Conservation (phyloP, 257 asterid genomes). For the Nicotiana undulata region DNA sequence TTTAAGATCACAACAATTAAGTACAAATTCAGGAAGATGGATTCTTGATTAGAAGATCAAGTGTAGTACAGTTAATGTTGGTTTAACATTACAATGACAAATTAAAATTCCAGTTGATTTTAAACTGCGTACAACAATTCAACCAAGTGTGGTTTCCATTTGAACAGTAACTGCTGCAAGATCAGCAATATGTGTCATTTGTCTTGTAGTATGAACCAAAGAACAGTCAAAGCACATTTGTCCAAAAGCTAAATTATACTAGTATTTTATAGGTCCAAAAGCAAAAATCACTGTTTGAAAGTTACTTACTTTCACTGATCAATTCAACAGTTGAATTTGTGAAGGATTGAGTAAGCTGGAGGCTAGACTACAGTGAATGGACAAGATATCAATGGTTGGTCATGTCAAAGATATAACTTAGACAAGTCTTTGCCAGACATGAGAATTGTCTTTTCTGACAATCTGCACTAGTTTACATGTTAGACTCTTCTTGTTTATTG, state of each 20-base stretch:
- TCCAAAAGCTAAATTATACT: background rate
- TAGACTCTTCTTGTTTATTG: background rate
- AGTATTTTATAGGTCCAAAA: background rate
- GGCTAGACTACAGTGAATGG: slow-evolving; percentile 26
- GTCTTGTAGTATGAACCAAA: background rate
- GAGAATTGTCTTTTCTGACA: slow-evolving; percentile 10
- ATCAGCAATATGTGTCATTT: background rate
- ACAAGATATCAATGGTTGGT: slow-evolving; percentile 70
- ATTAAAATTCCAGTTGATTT: background rate
- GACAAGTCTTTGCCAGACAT: slow-evolving; percentile 44
- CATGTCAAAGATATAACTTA: slow-evolving; percentile 24
- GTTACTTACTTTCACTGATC: background rate
- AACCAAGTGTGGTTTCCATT: too few species aligned
- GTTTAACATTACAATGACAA: background rate
- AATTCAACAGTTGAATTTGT: background rate
- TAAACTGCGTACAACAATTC: background rate
- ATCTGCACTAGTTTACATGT: background rate
- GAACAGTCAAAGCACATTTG: background rate
- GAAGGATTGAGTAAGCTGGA: background rate
- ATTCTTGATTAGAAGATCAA: background rate
- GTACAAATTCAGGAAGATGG: background rate
- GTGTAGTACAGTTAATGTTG: background rate
- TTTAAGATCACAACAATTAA: background rate
- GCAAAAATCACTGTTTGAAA: background rate
- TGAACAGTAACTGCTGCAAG: background rate